These are phyloP conservation scores for Astrothelium subdiscretum DNA, from an alignment of 495 filamentous ascomycete genomes.

Conservation along the genomic window DNA sequence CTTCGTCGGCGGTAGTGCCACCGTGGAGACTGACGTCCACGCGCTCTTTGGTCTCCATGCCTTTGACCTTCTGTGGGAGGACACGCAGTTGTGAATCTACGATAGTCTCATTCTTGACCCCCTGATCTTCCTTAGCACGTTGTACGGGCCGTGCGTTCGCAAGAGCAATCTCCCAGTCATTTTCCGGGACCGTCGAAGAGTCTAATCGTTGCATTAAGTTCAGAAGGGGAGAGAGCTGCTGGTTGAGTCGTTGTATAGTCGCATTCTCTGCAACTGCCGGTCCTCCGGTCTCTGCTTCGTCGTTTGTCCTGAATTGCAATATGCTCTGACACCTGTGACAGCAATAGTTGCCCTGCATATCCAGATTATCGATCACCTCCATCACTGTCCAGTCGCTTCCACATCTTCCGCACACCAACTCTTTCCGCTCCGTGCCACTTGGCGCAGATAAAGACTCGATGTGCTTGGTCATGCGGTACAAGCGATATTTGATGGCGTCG, in stretches of 20 bases:
- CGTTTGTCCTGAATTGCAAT: not conserved
- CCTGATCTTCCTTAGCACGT: conserved; percentile 49
- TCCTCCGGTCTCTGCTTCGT: not conserved
- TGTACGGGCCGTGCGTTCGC: conserved; percentile 46
- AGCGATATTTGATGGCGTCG: conserved; percentile 91
- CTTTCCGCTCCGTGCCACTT: conserved; percentile 68
- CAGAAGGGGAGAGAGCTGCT: conserved; percentile 73
- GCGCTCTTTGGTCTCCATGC: conserved; percentile 40
- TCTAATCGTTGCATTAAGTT: conserved; percentile 82
- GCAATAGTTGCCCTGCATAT: conserved; percentile 52
- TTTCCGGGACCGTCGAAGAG: conserved; percentile 65
- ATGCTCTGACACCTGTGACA: conserved; percentile 64
- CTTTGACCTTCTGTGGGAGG: conserved; percentile 44
- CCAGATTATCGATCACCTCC: conserved; percentile 66
- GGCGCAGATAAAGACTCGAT: conserved; percentile 74
- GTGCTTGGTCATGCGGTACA: conserved; percentile 69
- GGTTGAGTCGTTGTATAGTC: conserved; percentile 74
- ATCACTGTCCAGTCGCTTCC: conserved; percentile 70
- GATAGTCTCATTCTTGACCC: conserved; percentile 33
- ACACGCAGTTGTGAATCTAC: not conserved
- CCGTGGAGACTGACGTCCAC: conserved; percentile 13
- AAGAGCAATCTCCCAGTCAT: conserved; percentile 72
- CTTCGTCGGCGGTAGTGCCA: conserved; percentile 64
- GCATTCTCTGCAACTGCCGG: conserved; percentile 41
- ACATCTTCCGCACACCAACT: conserved; percentile 77